Base-by-base conservation (phyloP, 192 early-diverging fungal species). In the Chytriomyces sp. region DNA sequence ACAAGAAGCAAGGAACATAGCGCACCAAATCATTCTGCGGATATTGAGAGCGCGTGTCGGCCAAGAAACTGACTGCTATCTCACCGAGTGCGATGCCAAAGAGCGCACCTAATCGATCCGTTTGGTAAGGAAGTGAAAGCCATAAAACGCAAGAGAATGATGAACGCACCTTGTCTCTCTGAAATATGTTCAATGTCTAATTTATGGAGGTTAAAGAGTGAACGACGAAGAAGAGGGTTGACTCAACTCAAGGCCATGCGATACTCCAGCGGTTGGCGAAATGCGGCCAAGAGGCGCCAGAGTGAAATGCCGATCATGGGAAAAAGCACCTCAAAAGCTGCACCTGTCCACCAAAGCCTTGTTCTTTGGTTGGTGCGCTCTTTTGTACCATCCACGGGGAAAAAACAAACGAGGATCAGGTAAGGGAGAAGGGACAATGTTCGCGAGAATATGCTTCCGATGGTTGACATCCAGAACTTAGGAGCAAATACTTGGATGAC, bases 161-260 rank as follows among this genome's bases (percentile, higher is more conserved):
- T n/a, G n/a, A n/a, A n/a, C n/a, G n/a, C n/a, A 7, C 58, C 58
- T 3, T 6, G 4, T 4, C 58, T 28, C 37, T 59, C 58, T 10
- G 58, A 28, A 30, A 34, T 4, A 34, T 59, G 58, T 33, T 59
- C 58, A 34, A 59, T 59, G 33, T 59, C 41, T 44, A 44, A 44
- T 44, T n/a, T n/a, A n/a, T n/a, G n/a, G n/a, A n/a, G n/a, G n/a
- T n/a, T n/a, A n/a, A n/a, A n/a, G n/a, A n/a, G n/a, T n/a, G n/a
- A 12, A 44, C 8, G 41, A 19, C 7, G 41, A 12, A 19, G 19
- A 19, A 44, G 7, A 19, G 19, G 19, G 19, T 7, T 7, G 19
- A 12, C 8, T 7, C 19, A 12, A 30, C 39, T 49, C 44, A 49
- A 14, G 14, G 22, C 14, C 44, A n/a, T 14, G 17, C 17, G 22